These are phyloP conservation scores for Tricholomella constricta DNA, from an alignment of 768 basidiomycete genomes.

Conservation along the genomic window DNA sequence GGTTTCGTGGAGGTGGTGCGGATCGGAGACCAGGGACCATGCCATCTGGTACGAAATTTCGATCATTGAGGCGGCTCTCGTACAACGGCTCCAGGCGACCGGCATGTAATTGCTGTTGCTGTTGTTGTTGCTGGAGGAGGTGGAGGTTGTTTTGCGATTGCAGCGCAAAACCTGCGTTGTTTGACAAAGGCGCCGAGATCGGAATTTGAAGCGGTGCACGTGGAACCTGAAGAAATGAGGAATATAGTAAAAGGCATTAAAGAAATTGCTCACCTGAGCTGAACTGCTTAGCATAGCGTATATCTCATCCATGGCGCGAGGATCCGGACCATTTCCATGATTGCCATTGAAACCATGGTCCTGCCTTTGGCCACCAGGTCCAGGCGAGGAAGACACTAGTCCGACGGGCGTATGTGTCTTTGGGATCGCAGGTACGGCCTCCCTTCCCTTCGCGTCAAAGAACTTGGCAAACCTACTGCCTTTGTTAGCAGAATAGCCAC, in stretches of 20 bases:
- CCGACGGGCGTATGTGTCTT: constrained; percentile 42
- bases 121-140: constrained; percentile 39
- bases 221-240: constrained; percentile 27
- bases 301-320: constrained; percentile 74
- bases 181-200: constrained; percentile 24
- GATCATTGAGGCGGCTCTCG: constrained; percentile 73
- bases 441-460: constrained; percentile 73
- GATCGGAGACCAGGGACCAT: constrained; percentile 84
- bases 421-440: constrained; percentile 31
- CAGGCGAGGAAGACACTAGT: constrained; percentile 48
- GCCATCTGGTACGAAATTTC: constrained; percentile 80
- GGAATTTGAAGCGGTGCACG: constrained; percentile 24
- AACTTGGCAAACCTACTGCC: constrained; percentile 89
- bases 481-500: constrained; percentile 55
- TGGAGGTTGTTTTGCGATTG: constrained; percentile 41
- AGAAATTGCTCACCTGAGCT: constrained; percentile 55
- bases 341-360: constrained; percentile 42
- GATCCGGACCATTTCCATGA: constrained; percentile 43
- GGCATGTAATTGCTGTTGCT: constrained; percentile 43
- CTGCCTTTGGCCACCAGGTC: constrained; percentile 43
- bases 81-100: constrained; percentile 69
- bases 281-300: constrained; percentile 81
- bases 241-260: neutral
- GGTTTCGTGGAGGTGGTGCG: constrained; percentile 59
- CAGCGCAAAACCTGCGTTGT: constrained; percentile 32